phyloP scores from a whole-genome alignment of 78 protist species.

The Pelomyxa schiedti region DNA sequence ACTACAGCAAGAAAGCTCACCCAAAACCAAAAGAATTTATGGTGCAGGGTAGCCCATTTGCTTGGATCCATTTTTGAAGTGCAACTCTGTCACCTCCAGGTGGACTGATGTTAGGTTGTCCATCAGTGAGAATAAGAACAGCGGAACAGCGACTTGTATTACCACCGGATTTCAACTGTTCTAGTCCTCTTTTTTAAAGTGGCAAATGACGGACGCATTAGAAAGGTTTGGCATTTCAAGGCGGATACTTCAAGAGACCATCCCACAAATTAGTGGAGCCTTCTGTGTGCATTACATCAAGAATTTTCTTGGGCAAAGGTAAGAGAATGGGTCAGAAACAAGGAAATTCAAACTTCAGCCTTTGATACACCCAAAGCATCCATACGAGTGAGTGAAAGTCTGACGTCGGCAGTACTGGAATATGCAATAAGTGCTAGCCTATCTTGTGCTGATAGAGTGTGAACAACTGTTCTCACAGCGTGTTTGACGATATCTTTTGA shows the following conservation, averaged over 20 bases:
- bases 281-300: conserved; percentile 11
- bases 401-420: conserved; percentile 1
- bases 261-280: conserved; percentile 58
- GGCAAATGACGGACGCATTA: too few species aligned
- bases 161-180: too few species aligned
- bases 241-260: conserved; percentile 25
- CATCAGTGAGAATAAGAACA: conserved; percentile 51
- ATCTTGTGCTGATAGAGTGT: conserved; percentile 14
- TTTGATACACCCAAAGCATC: neutral
- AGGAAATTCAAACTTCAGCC: too few species aligned
- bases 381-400: conserved; percentile 13
- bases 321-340: too few species aligned
- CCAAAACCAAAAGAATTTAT: too few species aligned
- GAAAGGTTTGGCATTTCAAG: conserved; percentile 27
- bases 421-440: conserved; percentile 36
- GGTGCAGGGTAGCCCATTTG: too few species aligned
- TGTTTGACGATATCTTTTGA: conserved; percentile 67
- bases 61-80: too few species aligned
- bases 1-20: too few species aligned
- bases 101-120: conserved; percentile 40
- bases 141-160: too few species aligned
- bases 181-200: too few species aligned
- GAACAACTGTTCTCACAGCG: conserved; percentile 29
- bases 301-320: neutral
- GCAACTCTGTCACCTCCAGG: conserved; percentile 58